phyloP scores from a whole-genome alignment of 2,329 filamentous ascomycete genomes.

The Clarireedia monteithiana region DNA sequence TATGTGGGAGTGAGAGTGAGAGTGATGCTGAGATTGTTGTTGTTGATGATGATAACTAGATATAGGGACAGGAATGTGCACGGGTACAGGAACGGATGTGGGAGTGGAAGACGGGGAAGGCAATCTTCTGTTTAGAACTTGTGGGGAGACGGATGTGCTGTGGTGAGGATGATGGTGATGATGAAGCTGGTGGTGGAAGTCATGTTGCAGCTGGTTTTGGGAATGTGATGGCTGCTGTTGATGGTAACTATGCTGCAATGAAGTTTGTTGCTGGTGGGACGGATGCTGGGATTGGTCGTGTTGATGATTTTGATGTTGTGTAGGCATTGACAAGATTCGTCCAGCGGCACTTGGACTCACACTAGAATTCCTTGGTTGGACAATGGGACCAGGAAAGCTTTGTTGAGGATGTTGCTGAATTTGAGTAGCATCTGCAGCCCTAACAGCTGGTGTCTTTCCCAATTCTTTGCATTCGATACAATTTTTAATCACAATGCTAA shows the following conservation, averaged over 20 bases:
- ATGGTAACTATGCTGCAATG: background rate
- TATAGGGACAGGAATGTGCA: background rate
- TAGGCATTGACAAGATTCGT: conserved; percentile 17
- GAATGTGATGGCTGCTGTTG: background rate
- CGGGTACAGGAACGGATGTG: background rate
- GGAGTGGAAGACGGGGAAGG: conserved; percentile 14
- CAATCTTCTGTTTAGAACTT: conserved; percentile 25
- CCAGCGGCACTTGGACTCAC: conserved; percentile 22
- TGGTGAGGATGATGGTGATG: conserved; percentile 12
- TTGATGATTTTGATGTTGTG: conserved; percentile 1
- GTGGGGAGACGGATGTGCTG: conserved; percentile 25
- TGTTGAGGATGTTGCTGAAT: background rate
- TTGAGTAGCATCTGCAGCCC: conserved; percentile 14
- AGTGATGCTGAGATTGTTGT: conserved; percentile 1
- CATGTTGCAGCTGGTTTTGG: conserved; percentile 1
- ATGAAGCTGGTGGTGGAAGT: conserved; percentile 7
- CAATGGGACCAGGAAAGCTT: background rate
- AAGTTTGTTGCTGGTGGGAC: background rate
- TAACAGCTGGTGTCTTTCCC: conserved; percentile 45
- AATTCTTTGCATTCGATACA: conserved; percentile 84
- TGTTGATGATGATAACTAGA: conserved; percentile 8
- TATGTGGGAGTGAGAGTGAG: background rate
- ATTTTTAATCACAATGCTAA: conserved; percentile 87
- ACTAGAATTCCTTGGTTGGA: conserved; percentile 6
- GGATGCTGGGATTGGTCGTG: background rate